Evolutionary conservation across 805 yeast species (phyloP).

Genomic region (Pichia cephalocereana): DNA sequence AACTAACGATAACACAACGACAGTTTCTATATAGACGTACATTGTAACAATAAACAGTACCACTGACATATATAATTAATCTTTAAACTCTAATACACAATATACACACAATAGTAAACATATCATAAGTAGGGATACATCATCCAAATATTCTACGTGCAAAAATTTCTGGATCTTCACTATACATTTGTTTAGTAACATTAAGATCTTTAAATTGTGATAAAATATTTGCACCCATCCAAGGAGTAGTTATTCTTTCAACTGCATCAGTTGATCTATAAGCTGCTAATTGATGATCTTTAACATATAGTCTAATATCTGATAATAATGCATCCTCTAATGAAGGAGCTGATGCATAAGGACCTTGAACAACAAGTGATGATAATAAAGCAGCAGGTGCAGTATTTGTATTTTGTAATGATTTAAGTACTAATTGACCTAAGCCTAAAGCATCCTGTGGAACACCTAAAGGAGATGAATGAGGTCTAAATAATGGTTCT

Average conservation of each 20-base stretch:
- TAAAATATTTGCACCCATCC: constrained; percentile 70
- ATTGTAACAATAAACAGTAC: too few species aligned
- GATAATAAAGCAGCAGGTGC: constrained; percentile 31
- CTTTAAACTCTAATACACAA: not conserved
- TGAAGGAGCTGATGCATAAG: constrained; percentile 46
- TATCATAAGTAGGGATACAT: not conserved
- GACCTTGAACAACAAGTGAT: constrained; percentile 54
- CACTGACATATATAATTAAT: too few species aligned
- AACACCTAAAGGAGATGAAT: constrained; percentile 30
- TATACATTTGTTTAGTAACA: constrained; percentile 36
- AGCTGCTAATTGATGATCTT: constrained; percentile 36
- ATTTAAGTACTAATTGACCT: constrained; percentile 34
- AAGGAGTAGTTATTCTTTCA: constrained; percentile 51
- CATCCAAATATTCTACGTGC: constrained; percentile 21
- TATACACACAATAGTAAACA: not conserved
- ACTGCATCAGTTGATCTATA: constrained; percentile 31
- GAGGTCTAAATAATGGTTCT: constrained; percentile 68
- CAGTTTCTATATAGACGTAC: too few species aligned
- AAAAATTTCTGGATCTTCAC: constrained; percentile 58
- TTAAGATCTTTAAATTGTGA: constrained; percentile 51
- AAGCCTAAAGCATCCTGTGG: constrained; percentile 45
- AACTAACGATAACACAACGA: too few species aligned
- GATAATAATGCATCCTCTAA: constrained; percentile 45
- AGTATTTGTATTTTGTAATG: constrained; percentile 38
- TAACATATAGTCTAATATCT: constrained; percentile 47